Conservation (phyloP, 106 monocot species). For the Phalaenopsis equestris region DNA sequence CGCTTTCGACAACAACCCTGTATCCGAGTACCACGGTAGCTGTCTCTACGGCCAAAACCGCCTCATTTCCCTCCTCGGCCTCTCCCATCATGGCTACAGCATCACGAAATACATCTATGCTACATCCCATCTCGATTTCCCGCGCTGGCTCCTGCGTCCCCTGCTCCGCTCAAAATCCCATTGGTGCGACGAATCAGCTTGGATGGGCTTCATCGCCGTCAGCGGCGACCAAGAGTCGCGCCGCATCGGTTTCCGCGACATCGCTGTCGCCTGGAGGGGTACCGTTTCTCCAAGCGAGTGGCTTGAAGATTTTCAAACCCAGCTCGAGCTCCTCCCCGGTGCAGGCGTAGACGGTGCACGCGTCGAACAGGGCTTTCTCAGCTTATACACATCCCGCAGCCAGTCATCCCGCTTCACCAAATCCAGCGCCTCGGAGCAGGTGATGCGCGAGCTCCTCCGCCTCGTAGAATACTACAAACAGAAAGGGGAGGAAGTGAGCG, state of each 20-base stretch:
- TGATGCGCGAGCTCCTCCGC: constrained; percentile 41
- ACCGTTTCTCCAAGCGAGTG: constrained; percentile 46
- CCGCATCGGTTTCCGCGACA: constrained; percentile 44
- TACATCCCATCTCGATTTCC: constrained; percentile 43
- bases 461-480: constrained; percentile 31
- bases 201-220: constrained; percentile 76
- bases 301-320: constrained; percentile 42
- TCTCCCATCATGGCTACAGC: constrained; percentile 27
- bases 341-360: constrained; percentile 8
- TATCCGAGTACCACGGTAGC: constrained; percentile 43
- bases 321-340: constrained; percentile 18
- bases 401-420: constrained; percentile 36
- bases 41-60: constrained; percentile 30
- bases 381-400: constrained; percentile 51
- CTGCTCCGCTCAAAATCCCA: constrained; percentile 22
- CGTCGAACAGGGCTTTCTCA: constrained; percentile 60
- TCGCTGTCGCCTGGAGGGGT: constrained; percentile 66
- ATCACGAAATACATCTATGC: constrained; percentile 64
- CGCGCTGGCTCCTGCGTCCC: constrained; percentile 34
- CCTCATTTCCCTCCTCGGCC: constrained; percentile 35
- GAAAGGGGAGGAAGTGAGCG: constrained; percentile 50
- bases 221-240: constrained; percentile 39
- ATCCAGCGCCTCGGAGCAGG: constrained; percentile 65
- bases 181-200: constrained; percentile 65
- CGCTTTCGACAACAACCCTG: constrained; percentile 55